Evolutionary conservation across 2,329 filamentous ascomycete genomes (phyloP).

Genomic region (Botrytis fabae): DNA sequence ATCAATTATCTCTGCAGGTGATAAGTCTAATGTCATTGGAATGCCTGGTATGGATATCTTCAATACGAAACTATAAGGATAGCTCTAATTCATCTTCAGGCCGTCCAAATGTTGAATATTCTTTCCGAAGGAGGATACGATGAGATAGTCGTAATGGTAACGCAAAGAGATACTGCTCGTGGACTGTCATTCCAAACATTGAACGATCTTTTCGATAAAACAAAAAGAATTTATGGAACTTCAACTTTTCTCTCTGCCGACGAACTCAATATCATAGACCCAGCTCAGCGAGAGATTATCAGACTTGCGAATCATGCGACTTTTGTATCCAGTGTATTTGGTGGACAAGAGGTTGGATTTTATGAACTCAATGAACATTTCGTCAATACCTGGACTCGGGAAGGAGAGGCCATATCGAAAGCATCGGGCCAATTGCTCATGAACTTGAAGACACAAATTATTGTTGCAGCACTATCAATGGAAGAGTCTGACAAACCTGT

Average conservation of each 20-base stretch:
- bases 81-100: conserved; percentile 43
- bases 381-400: conserved; percentile 62
- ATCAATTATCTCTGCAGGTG: conserved; percentile 48
- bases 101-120: conserved; percentile 58
- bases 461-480: conserved; percentile 60
- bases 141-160: conserved; percentile 58
- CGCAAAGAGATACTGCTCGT: conserved; percentile 54
- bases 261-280: conserved; percentile 52
- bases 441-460: conserved; percentile 67
- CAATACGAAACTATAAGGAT: conserved; percentile 3
- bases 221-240: conserved; percentile 60
- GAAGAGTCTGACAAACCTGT: conserved; percentile 50
- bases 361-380: conserved; percentile 64
- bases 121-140: conserved; percentile 57
- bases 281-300: conserved; percentile 57
- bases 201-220: conserved; percentile 63
- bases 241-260: conserved; percentile 52
- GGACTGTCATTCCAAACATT: conserved; percentile 63
- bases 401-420: conserved; percentile 57
- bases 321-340: conserved; percentile 63
- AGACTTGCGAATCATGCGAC: conserved; percentile 65
- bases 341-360: conserved; percentile 64
- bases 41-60: conserved; percentile 51
- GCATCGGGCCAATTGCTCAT: conserved; percentile 61
- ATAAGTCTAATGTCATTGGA: conserved; percentile 62